These are phyloP conservation scores for Pseudogymnoascus sp. DNA, from an alignment of 2,329 filamentous ascomycete species.

Conservation along the genomic window DNA sequence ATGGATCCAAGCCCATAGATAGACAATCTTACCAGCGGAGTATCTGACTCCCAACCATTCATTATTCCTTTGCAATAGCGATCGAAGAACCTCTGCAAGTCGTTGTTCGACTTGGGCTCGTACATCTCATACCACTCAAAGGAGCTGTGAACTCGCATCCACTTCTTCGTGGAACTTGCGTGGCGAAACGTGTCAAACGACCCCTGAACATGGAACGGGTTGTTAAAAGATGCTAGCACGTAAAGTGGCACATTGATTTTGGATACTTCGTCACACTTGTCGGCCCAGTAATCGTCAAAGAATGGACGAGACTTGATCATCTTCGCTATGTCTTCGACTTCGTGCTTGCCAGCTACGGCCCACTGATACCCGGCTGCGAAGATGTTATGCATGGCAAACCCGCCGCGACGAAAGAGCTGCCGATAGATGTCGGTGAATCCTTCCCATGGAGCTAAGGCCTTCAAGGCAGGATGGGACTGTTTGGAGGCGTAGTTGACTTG, in stretches of 20 bases:
- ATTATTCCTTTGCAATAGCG: constrained; percentile 34
- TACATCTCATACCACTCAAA: constrained; percentile 42
- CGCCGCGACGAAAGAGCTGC: constrained; percentile 15
- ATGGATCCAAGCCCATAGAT: constrained; percentile 1
- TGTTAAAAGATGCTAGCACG: constrained; percentile 12
- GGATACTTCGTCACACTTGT: constrained; percentile 11
- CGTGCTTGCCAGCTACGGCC: constrained; percentile 1
- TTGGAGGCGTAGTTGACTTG: constrained; percentile 18
- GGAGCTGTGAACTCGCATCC: constrained; percentile 18
- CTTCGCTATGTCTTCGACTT: constrained; percentile 11
- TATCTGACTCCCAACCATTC: constrained; percentile 39
- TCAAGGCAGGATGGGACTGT: constrained; percentile 13
- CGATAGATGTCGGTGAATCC: constrained; percentile 15
- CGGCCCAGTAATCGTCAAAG: constrained; percentile 15
- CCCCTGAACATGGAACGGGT: constrained; percentile 12
- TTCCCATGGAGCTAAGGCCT: constrained; percentile 18
- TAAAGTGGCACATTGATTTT: constrained; percentile 17
- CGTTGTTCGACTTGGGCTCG: constrained; percentile 27
- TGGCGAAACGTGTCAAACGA: constrained; percentile 9
- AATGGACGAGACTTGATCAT: constrained; percentile 12
- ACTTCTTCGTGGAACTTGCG: constrained; percentile 13
- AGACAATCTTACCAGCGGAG: constrained; percentile 36
- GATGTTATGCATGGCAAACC: constrained; percentile 7
- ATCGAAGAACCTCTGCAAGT: constrained; percentile 39
- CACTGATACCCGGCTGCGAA: constrained; percentile 7